A percentile compares a stretch with the other conserved stretches of the same genome.
Conservation (phyloP, 1,284 basidiomycete genomes). For the Phellinidium pouzarii region DNA sequence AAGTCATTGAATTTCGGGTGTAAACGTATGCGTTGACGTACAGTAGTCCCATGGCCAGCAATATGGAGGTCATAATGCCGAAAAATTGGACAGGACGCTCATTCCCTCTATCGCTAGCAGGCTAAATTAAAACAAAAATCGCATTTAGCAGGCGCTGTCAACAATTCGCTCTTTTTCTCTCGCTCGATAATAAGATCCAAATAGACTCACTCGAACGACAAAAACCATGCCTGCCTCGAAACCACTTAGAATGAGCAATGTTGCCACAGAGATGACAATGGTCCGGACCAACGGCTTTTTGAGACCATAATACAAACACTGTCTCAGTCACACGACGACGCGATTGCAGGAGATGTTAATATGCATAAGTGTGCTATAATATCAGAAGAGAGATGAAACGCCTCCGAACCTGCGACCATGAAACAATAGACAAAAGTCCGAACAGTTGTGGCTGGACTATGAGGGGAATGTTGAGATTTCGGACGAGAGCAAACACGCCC, state of each 20-base stretch:
- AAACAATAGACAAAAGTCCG: conserved; percentile 51
- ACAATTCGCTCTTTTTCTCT: background rate
- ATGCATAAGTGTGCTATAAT: too few species aligned
- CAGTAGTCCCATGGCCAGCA: conserved; percentile 59
- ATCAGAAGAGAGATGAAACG: too few species aligned
- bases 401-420: conserved; percentile 53
- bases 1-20: background rate
- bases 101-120: conserved; percentile 40
- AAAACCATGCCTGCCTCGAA: conserved; percentile 58
- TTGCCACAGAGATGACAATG: conserved; percentile 28
- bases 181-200: background rate
- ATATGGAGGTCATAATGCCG: conserved; percentile 56
- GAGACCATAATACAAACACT: conserved; percentile 60
- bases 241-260: conserved; percentile 42
- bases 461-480: conserved; percentile 68
- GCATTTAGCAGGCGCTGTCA: background rate
- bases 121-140: conserved; percentile 23
- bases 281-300: conserved; percentile 31
- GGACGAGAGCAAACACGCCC: conserved; percentile 64
- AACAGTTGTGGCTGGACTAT: conserved; percentile 75
- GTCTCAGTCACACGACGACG: too few species aligned
- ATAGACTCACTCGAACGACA: conserved; percentile 40
- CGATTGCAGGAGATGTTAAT: too few species aligned
- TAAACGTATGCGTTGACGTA: conserved; percentile 26
- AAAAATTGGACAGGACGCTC: conserved; percentile 49